Evolutionary conservation across 106 monocot genomes (phyloP), one percentile per base, ranked within the genome.

Genomic region (Phalaenopsis aphrodite): DNA sequence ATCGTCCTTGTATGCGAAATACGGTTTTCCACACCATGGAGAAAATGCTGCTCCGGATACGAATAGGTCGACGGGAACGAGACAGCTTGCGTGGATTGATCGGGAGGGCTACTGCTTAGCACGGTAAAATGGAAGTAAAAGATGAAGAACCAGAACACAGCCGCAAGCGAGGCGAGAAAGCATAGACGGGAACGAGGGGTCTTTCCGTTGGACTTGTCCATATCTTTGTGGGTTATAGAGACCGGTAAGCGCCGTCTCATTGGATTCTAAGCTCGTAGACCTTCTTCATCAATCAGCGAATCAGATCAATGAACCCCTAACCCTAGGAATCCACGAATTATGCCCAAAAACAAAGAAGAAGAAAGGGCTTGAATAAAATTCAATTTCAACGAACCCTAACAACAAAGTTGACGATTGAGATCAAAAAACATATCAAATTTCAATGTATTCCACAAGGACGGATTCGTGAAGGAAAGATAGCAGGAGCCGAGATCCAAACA

Each of bases 71-170:
- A 61, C 5, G 61, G 61, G 21, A 61, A 61, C 21, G 61, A 61
- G 18, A 61, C 18, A 61, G 61, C 18, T 61, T 61, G 61, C 21
- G 5, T n/a, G 19, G 61, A 61, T 61, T 18, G 61, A 21, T 18
- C 74, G 42, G 71, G 4, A 42, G 79, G 30, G 11, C 85, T 45
- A 11, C 42, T 75, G 43, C 65, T 78, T 73, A 92, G 81, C 41
- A 88, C 88, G 42, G 86, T 71, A 78, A 90, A 94, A 72, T 94
- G 94, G 81, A 94, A 87, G 86, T 89, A 90, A 75, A 94, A 90
- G 58, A 94, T 89, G 65, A 94, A 64, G 82, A 92, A 83, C 94
- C 94, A 92, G 83, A 94, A 94, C 76, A 94, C 23, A 61, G 82
- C 86, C 17, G 52, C 80, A 7, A 94, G 83, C 38, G 87, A 79